Evolutionary conservation across 371 early-diverging fungal species (phyloP).

Genomic region (Chytridium lagenaria): DNA sequence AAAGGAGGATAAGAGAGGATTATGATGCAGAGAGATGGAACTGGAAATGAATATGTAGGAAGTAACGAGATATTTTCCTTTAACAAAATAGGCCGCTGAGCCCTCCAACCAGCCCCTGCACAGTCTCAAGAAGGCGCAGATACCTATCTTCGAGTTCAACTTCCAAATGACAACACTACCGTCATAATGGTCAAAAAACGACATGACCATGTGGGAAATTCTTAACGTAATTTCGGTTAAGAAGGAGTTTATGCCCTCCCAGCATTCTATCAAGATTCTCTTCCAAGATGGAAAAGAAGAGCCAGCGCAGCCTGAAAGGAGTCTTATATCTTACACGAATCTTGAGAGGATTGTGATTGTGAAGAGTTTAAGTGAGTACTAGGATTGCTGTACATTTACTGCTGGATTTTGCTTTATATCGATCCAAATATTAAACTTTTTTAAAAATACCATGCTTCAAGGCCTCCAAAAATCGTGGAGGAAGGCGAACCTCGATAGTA

Average conservation of each 20-base stretch:
- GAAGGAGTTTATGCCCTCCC: constrained; percentile 45
- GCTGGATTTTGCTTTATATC: background rate
- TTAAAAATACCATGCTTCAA: no score
- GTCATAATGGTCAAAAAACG: constrained; percentile 42
- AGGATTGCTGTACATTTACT: background rate
- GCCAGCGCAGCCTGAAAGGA: constrained; percentile 27
- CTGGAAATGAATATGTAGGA: no score
- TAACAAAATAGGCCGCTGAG: no score
- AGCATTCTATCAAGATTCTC: constrained; percentile 35
- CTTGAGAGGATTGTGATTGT: constrained; percentile 35
- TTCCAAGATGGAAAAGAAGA: constrained; percentile 40
- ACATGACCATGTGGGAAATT: constrained; percentile 51
- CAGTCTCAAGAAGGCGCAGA: constrained; percentile 16
- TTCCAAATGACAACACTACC: constrained; percentile 48
- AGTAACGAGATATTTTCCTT: no score
- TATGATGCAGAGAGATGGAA: no score
- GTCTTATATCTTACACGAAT: constrained; percentile 29
- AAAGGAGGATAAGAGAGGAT: no score
- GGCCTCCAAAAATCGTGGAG: background rate
- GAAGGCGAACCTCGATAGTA: constrained; percentile 33
- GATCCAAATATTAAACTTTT: no score
- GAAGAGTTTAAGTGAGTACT: constrained; percentile 16
- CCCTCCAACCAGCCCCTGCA: no score
- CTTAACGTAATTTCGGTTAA: constrained; percentile 43
- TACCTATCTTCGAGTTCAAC: constrained; percentile 44